phyloP scores from a whole-genome alignment of 1,284 basidiomycete genomes.

The Inonotus hispidus region DNA sequence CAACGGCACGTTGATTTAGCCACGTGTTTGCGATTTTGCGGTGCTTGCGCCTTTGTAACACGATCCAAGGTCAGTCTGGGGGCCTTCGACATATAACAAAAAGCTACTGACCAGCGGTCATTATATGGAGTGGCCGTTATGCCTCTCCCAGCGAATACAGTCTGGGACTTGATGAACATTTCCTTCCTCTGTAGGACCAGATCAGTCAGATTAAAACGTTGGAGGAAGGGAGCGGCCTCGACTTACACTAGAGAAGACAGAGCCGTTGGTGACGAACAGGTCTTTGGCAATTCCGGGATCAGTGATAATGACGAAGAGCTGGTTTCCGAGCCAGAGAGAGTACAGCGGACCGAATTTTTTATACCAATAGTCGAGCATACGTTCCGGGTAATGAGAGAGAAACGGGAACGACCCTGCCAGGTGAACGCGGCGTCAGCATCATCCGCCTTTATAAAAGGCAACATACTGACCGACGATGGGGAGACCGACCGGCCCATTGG shows the following conservation, averaged over 20 bases:
- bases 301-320: slow-evolving; percentile 38
- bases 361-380: slow-evolving; percentile 33
- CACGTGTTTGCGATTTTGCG: slow-evolving; percentile 32
- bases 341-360: slow-evolving; percentile 35
- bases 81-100: background rate
- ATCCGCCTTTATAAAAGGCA: background rate
- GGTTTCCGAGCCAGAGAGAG: slow-evolving; percentile 38
- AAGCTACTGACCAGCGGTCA: slow-evolving; percentile 32
- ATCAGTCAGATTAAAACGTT: background rate
- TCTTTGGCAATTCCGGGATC: slow-evolving; percentile 37
- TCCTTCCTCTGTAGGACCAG: slow-evolving; percentile 27
- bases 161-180: slow-evolving; percentile 39
- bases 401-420: slow-evolving; percentile 20
- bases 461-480: slow-evolving; percentile 7
- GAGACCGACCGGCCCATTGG: slow-evolving; percentile 8
- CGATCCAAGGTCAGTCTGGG: background rate
- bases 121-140: slow-evolving; percentile 39
- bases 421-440: background rate
- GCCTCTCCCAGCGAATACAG: slow-evolving; percentile 35
- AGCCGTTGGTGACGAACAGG: slow-evolving; percentile 38
- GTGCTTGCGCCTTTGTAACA: slow-evolving; percentile 33
- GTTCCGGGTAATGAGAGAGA: slow-evolving; percentile 35
- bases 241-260: slow-evolving; percentile 33
- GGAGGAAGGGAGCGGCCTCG: background rate
- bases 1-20: slow-evolving; percentile 31